phyloP scores from a whole-genome alignment of 805 yeast genomes.

The Zygoascus ofunaensis region DNA sequence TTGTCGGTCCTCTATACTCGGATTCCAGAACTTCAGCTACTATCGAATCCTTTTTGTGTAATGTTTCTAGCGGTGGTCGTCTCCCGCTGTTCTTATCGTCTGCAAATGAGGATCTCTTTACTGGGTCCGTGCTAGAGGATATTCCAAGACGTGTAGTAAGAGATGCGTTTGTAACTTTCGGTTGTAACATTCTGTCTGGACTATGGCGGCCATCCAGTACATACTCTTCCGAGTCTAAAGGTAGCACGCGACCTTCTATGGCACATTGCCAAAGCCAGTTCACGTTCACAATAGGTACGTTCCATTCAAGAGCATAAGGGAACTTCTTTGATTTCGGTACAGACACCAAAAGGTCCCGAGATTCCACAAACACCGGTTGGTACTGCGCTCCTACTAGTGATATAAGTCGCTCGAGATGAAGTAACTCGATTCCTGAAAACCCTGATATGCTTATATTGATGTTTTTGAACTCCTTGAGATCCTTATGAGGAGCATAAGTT shows the following conservation, averaged over 20 bases:
- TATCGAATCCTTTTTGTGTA: neutral
- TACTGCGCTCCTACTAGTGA: slow-evolving; percentile 43
- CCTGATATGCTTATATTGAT: slow-evolving; percentile 53
- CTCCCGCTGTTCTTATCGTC: neutral
- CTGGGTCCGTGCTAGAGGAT: neutral
- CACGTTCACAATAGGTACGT: slow-evolving; percentile 30
- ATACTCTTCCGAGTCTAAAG: slow-evolving; percentile 9
- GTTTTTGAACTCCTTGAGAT: slow-evolving; percentile 21
- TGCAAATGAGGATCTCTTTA: neutral
- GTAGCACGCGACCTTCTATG: slow-evolving; percentile 18
- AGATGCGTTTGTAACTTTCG: neutral
- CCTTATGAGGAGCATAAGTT: slow-evolving; percentile 25
- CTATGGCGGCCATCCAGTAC: slow-evolving; percentile 15
- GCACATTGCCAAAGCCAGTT: slow-evolving; percentile 34
- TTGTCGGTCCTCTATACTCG: neutral
- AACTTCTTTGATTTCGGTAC: slow-evolving; percentile 23
- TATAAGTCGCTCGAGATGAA: slow-evolving; percentile 61
- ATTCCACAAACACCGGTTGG: slow-evolving; percentile 39
- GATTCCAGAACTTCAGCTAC: neutral
- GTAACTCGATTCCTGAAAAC: slow-evolving; percentile 63
- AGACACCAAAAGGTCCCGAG: slow-evolving; percentile 46
- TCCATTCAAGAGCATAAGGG: slow-evolving; percentile 28
- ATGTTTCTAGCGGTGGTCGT: neutral
- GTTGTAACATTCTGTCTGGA: slow-evolving; percentile 5
- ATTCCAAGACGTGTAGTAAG: neutral